Evolutionary conservation across 768 basidiomycete genomes (phyloP).

Genomic region (Porphyrellus cyaneotinctus): DNA sequence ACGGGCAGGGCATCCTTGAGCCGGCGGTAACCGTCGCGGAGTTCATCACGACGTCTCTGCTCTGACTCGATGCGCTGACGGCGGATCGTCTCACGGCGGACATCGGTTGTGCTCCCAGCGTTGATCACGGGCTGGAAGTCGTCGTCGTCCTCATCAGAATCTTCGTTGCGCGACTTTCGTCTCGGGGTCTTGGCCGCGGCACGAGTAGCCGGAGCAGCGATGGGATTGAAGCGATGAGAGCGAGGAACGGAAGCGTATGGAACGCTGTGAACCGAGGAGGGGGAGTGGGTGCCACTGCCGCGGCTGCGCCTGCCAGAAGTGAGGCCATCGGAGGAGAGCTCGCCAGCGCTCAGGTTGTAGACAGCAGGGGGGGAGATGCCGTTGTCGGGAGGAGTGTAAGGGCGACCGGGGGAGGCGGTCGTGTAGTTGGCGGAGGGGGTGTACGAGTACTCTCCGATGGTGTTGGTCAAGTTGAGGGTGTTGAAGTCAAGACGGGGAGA

Average conservation of each 20-base stretch:
- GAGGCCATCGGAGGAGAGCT: slow-evolving; percentile 69
- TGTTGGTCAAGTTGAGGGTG: slow-evolving; percentile 52
- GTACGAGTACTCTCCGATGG: slow-evolving; percentile 58
- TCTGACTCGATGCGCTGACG: slow-evolving; percentile 92
- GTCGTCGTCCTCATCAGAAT: slow-evolving; percentile 69
- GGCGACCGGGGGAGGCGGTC: slow-evolving; percentile 49
- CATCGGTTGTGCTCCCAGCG: slow-evolving; percentile 49
- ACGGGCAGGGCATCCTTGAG: slow-evolving; percentile 88
- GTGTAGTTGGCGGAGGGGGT: slow-evolving; percentile 53
- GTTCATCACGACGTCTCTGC: slow-evolving; percentile 88
- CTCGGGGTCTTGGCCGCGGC: slow-evolving; percentile 50
- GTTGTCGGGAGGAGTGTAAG: slow-evolving; percentile 65
- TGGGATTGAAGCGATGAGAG: slow-evolving; percentile 78
- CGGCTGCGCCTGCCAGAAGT: slow-evolving; percentile 65
- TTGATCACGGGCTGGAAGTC: slow-evolving; percentile 59
- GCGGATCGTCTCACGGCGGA: slow-evolving; percentile 86
- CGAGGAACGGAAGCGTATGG: slow-evolving; percentile 64
- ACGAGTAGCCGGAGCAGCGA: slow-evolving; percentile 48
- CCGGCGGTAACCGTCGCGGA: slow-evolving; percentile 85
- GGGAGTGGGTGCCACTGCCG: slow-evolving; percentile 59
- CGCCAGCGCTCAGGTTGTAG: slow-evolving; percentile 66
- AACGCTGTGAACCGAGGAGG: slow-evolving; percentile 43
- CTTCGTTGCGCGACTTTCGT: slow-evolving; percentile 53
- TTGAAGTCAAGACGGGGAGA: slow-evolving; percentile 64
- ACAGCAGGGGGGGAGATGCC: slow-evolving; percentile 71